Conservation (phyloP, 345 rosid species). For the Pugionium cornutum region DNA sequence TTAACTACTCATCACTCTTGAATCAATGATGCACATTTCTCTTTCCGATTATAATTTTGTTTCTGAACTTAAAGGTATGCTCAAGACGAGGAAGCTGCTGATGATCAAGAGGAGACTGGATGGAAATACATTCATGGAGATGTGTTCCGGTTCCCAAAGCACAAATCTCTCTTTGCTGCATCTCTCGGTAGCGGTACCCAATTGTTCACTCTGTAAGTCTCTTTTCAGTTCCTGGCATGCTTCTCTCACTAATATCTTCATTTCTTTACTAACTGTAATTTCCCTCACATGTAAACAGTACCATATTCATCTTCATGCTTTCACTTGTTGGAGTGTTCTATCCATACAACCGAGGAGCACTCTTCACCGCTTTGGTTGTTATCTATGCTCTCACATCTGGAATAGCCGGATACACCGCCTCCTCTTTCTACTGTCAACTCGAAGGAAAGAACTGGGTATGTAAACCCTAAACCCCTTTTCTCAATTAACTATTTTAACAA, state of each 20-base stretch:
- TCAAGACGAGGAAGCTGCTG: slow-evolving; percentile 87
- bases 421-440: slow-evolving; percentile 88
- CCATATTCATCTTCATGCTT: slow-evolving; percentile 75
- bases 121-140: slow-evolving; percentile 92
- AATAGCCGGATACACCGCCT: slow-evolving; percentile 77
- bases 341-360: slow-evolving; percentile 92
- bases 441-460: slow-evolving; percentile 91
- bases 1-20: neutral
- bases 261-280: neutral
- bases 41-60: neutral
- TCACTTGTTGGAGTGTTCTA: slow-evolving; percentile 89
- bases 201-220: slow-evolving; percentile 73
- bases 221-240: neutral
- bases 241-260: neutral
- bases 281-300: slow-evolving; percentile 43
- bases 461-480: neutral
- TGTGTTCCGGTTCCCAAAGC: slow-evolving; percentile 75
- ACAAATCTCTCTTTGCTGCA: slow-evolving; percentile 74
- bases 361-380: slow-evolving; percentile 84
- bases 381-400: slow-evolving; percentile 90
- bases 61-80: slow-evolving; percentile 52
- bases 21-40: neutral
- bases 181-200: slow-evolving; percentile 82
- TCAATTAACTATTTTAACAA: neutral
- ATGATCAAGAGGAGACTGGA: slow-evolving; percentile 87